Conservation (phyloP, 2,329 filamentous ascomycete species). For the Grosmannia serpens region DNA sequence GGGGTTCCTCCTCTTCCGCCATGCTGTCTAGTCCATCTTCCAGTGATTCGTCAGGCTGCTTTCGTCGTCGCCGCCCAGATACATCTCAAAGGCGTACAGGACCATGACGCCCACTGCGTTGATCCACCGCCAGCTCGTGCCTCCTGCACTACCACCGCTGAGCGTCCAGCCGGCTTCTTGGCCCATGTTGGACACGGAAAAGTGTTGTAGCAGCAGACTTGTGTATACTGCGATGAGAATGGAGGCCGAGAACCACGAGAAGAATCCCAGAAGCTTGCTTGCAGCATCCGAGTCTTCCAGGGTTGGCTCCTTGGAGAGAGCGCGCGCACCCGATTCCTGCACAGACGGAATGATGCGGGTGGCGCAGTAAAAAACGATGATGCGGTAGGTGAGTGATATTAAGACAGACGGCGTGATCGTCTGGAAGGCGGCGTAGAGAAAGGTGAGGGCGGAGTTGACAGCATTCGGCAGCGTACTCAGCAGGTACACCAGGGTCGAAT, state of each 20-base stretch:
- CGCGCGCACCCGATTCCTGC: constrained; percentile 71
- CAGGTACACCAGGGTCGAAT: constrained; percentile 78
- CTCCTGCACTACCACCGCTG: constrained; percentile 68
- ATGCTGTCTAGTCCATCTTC: constrained; percentile 62
- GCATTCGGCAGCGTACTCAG: constrained; percentile 74
- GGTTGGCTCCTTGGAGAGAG: constrained; percentile 71
- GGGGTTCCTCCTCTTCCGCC: constrained; percentile 20
- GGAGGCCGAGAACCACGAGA: constrained; percentile 90
- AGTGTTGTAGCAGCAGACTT: constrained; percentile 89
- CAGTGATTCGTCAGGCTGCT: constrained; percentile 65
- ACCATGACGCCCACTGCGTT: constrained; percentile 84
- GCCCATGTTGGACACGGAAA: constrained; percentile 57
- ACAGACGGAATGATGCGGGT: constrained; percentile 93
- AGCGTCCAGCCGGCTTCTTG: constrained; percentile 66
- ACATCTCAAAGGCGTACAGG: constrained; percentile 82
- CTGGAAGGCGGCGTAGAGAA: constrained; percentile 84
- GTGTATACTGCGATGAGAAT: constrained; percentile 96
- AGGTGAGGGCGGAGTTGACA: constrained; percentile 71
- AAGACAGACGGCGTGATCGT: constrained; percentile 94
- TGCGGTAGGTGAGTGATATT: constrained; percentile 85
- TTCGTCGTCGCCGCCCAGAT: constrained; percentile 75
- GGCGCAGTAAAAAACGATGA: constrained; percentile 90
- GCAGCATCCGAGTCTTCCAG: constrained; percentile 79
- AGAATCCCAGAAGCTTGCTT: constrained; percentile 65
- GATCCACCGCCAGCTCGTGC: constrained; percentile 86